Conservation (phyloP, 1,139 yeast genomes). For the Geotrichum histeridarum region DNA sequence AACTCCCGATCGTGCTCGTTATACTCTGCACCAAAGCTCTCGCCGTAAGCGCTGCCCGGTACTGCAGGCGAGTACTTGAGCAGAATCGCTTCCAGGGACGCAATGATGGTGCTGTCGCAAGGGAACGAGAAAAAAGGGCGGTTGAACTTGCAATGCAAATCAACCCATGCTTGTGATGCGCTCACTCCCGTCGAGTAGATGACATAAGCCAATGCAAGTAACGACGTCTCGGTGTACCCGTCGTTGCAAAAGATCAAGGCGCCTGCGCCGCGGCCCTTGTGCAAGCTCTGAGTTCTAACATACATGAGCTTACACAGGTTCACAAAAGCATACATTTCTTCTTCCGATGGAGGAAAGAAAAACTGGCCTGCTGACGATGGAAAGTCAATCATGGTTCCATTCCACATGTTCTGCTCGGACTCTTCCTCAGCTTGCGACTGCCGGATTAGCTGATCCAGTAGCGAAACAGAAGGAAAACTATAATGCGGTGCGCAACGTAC, state of each 20-base stretch:
- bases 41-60: constrained; percentile 16
- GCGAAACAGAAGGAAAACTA: constrained; percentile 44
- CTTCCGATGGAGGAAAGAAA: constrained; percentile 26
- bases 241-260: constrained; percentile 71
- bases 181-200: constrained; percentile 58
- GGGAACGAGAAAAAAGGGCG: constrained; percentile 82
- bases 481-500: constrained; percentile 51
- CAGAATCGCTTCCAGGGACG: constrained; percentile 59
- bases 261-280: constrained; percentile 27
- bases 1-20: background rate
- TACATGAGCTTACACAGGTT: constrained; percentile 36
- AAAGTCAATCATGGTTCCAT: constrained; percentile 45
- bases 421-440: constrained; percentile 22
- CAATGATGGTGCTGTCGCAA: constrained; percentile 62
- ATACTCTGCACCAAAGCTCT: constrained; percentile 20
- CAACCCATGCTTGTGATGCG: constrained; percentile 48
- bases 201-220: constrained; percentile 62
- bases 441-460: constrained; percentile 29
- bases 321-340: constrained; percentile 27
- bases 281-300: constrained; percentile 27
- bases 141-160: constrained; percentile 56
- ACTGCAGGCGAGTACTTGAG: constrained; percentile 50
- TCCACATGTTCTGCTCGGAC: constrained; percentile 2
- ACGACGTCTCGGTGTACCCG: constrained; percentile 87
- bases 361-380: constrained; percentile 66